Conservation (phyloP, 345 rosid species). For the Eucalyptus leucophloia region DNA sequence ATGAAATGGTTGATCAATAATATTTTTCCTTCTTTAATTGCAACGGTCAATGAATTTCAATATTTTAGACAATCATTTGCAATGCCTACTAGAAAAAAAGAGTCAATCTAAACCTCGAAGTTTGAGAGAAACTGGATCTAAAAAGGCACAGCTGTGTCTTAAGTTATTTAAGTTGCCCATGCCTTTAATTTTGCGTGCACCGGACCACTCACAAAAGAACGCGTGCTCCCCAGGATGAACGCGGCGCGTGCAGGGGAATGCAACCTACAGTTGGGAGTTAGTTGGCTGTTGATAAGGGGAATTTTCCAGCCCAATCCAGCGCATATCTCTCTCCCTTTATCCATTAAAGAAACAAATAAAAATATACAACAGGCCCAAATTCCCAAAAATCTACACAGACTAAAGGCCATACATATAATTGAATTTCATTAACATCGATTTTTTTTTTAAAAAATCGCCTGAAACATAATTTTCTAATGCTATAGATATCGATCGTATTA, state of each 20-base stretch:
- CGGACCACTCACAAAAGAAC: not conserved
- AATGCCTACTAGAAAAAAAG: not conserved
- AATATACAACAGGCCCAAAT: not conserved
- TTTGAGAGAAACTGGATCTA: not conserved
- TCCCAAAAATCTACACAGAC: not conserved
- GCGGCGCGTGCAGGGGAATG: not conserved
- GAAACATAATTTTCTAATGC: not conserved
- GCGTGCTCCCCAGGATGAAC: not conserved
- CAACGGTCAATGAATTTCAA: not conserved
- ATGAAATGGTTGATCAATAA: not conserved
- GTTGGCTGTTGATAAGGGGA: not conserved
- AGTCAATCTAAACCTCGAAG: not conserved
- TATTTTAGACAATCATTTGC: not conserved
- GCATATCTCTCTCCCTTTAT: not conserved
- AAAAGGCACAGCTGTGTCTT: not conserved
- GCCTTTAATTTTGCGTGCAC: not conserved
- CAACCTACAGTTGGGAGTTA: not conserved
- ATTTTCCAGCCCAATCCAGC: conserved; percentile 31
- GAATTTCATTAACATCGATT: not conserved
- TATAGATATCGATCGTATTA: not conserved
- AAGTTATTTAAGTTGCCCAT: not conserved
- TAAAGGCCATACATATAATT: not conserved
- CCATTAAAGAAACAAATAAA: not conserved
- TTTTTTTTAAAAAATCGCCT: not conserved
- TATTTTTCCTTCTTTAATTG: not conserved